A percentile compares a stretch with the other conserved stretches of the same genome.
Conservation (phyloP, 1,139 yeast species). For the Suhomyces yuchorum region DNA sequence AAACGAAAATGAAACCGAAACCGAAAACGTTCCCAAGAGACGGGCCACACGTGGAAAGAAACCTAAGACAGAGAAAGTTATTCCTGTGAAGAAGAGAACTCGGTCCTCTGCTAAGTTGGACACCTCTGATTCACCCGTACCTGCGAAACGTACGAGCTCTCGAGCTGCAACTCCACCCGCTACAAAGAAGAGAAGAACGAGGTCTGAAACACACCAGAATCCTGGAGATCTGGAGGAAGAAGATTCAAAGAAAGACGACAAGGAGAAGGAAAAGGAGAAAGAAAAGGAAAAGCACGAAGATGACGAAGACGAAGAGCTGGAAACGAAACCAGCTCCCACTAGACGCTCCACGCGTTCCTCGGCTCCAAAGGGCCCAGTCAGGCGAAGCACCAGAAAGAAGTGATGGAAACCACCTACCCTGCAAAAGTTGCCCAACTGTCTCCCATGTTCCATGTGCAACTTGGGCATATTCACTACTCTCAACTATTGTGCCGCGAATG, state of each 20-base stretch:
- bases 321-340: neutral
- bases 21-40: neutral
- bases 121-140: constrained; percentile 15
- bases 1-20: constrained; percentile 5
- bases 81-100: constrained; percentile 30
- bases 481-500: neutral
- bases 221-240: constrained; percentile 12
- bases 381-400: constrained; percentile 32
- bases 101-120: constrained; percentile 30
- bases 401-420: constrained; percentile 9
- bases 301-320: constrained; percentile 24
- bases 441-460: too few relatives aligned
- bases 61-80: constrained; percentile 13
- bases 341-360: constrained; percentile 22
- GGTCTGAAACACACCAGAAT: constrained; percentile 29
- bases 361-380: constrained; percentile 22
- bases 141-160: constrained; percentile 17
- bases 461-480: neutral
- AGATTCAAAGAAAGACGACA: constrained; percentile 10
- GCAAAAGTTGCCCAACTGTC: too few relatives aligned
- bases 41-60: neutral
- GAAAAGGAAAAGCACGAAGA: constrained; percentile 15
- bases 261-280: constrained; percentile 14
- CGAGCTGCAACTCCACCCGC: constrained; percentile 17
- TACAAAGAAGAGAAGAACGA: constrained; percentile 26